Conservation (phyloP, 345 rosid genomes). For the Lumnitzera racemosa region DNA sequence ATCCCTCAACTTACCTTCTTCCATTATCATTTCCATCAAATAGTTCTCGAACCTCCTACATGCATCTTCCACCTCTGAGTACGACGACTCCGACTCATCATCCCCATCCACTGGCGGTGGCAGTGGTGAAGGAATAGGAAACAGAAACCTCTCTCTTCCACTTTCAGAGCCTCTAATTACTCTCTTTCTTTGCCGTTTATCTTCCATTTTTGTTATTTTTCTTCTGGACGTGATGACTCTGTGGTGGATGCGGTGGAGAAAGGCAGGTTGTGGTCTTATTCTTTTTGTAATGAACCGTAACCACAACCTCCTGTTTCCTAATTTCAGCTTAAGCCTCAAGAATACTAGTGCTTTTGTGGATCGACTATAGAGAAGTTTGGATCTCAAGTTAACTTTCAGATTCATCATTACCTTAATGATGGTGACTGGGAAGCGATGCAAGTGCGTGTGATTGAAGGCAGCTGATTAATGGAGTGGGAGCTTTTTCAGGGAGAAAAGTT, state of each 20-base stretch:
- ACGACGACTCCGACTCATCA: constrained; percentile 1
- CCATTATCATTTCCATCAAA: constrained; percentile 68
- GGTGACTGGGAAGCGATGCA: not conserved
- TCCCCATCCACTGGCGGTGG: not conserved
- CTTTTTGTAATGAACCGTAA: not conserved
- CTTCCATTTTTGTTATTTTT: not conserved
- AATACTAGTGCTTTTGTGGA: not conserved
- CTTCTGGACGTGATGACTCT: not conserved
- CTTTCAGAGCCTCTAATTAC: not conserved
- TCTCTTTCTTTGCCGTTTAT: not conserved
- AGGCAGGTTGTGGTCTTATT: not conserved
- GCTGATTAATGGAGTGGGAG: too few relatives aligned
- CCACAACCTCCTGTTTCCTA: too few relatives aligned
- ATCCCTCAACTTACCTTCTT: constrained; percentile 70
- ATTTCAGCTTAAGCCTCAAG: constrained; percentile 5
- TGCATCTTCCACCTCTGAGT: constrained; percentile 52
- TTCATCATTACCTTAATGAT: not conserved
- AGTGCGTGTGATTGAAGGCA: too few relatives aligned
- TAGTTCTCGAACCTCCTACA: constrained; percentile 85
- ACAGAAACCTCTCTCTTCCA: constrained; percentile 2
- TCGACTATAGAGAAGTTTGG: constrained; percentile 1
- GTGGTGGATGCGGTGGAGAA: not conserved
- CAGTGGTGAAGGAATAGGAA: constrained; percentile 2
- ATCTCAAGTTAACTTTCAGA: not conserved
- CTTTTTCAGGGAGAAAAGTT: too few relatives aligned